These are phyloP conservation scores for Xylariomycetidae sp. DNA, from an alignment of 2,329 filamentous ascomycete species.

Conservation along the genomic window DNA sequence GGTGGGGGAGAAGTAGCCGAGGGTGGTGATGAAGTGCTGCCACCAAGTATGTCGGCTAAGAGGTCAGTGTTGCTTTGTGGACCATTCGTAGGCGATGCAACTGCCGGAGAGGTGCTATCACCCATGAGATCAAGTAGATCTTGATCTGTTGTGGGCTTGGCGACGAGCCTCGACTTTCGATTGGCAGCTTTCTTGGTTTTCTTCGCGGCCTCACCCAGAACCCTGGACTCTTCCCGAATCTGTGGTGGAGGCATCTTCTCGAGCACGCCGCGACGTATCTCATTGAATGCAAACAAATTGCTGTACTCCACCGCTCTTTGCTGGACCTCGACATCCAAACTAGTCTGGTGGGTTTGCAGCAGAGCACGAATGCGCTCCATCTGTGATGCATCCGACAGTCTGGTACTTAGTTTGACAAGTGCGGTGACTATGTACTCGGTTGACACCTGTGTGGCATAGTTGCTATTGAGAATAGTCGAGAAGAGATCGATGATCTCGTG, in stretches of 20 bases:
- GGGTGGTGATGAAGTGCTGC: slow-evolving; percentile 57
- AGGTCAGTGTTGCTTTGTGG: slow-evolving; percentile 76
- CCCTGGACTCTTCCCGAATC: slow-evolving; percentile 90
- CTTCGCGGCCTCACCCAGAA: slow-evolving; percentile 75
- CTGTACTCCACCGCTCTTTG: slow-evolving; percentile 93
- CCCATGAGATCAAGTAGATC: slow-evolving; percentile 94
- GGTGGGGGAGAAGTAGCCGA: slow-evolving; percentile 44
- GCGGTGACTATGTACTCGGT: slow-evolving; percentile 96
- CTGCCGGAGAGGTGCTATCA: slow-evolving; percentile 60
- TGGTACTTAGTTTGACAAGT: slow-evolving; percentile 89
- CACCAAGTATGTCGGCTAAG: slow-evolving; percentile 79
- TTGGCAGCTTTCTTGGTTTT: slow-evolving; percentile 64
- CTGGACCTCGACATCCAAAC: slow-evolving; percentile 91
- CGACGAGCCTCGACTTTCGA: slow-evolving; percentile 65
- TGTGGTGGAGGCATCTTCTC: slow-evolving; percentile 98
- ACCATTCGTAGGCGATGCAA: slow-evolving; percentile 48
- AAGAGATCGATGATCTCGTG: slow-evolving; percentile 92
- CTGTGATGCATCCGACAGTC: slow-evolving; percentile 78
- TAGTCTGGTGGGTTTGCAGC: slow-evolving; percentile 72
- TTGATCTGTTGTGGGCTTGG: slow-evolving; percentile 77
- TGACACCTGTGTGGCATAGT: slow-evolving; percentile 83
- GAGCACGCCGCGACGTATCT: slow-evolving; percentile 81
- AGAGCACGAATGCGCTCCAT: slow-evolving; percentile 79
- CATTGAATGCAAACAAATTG: slow-evolving; percentile 88
- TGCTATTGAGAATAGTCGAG: slow-evolving; percentile 86